A percentile compares a stretch with the other conserved stretches of the same genome.
Conservation (phyloP, 2,329 filamentous ascomycete species). For the Diplodia corticola region DNA sequence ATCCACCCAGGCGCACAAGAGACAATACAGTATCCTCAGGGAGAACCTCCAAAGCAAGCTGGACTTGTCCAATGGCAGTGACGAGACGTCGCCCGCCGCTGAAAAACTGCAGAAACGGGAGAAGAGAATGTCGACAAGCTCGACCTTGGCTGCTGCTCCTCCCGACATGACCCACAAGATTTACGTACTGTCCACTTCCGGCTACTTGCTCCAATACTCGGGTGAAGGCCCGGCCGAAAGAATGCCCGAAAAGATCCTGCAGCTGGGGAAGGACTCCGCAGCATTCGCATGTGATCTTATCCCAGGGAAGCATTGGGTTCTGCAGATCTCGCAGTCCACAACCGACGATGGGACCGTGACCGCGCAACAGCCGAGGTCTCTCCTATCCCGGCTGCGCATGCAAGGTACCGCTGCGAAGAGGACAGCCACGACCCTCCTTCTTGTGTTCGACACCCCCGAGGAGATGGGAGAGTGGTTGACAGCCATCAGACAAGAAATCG, state of each 20-base stretch:
- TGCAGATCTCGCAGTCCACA: constrained; percentile 70
- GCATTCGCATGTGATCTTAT: constrained; percentile 80
- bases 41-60: constrained; percentile 38
- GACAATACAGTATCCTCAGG: constrained; percentile 47
- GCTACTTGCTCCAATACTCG: constrained; percentile 73
- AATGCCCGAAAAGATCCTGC: constrained; percentile 71
- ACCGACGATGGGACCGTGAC: constrained; percentile 57
- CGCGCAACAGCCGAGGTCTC: constrained; percentile 56
- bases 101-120: constrained; percentile 44
- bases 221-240: constrained; percentile 70
- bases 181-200: constrained; percentile 69
- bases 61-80: constrained; percentile 25
- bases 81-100: constrained; percentile 32
- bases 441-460: constrained; percentile 71
- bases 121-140: constrained; percentile 39
- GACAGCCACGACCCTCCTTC: constrained; percentile 63
- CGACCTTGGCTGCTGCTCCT: constrained; percentile 48
- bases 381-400: constrained; percentile 66
- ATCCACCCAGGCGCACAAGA: constrained; percentile 56
- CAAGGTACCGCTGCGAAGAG: constrained; percentile 56
- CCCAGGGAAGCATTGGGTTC: constrained; percentile 75
- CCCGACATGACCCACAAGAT: constrained; percentile 71
- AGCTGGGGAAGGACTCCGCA: constrained; percentile 71
- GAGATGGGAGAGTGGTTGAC: constrained; percentile 78
- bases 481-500: constrained; percentile 68